Evolutionary conservation across 495 filamentous ascomycete species (phyloP), one percentile per base, ranked within the genome.

Genomic region (Lentithecium fluviatile): DNA sequence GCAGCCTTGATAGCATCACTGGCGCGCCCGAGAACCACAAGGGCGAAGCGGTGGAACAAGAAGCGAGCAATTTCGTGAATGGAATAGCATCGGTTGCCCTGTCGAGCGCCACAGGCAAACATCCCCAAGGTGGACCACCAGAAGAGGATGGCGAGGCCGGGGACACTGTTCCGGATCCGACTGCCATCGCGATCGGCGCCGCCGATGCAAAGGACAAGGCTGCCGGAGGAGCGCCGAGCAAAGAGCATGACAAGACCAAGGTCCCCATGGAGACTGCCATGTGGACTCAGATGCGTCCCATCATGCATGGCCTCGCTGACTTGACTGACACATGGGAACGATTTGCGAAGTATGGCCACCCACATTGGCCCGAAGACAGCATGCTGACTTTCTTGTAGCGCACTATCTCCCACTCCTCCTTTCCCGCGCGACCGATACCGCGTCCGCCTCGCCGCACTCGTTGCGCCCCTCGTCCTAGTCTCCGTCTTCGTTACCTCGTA

Each of bases 21-120:
- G 91, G 90, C 17, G 90, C 87, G 0, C 87, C 89, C 0, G 89
- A 95, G 73, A 88, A 86, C 54, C 84, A 91, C 70, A 87, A 91
- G 66, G 91, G 91, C 17, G 91, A 95, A 70, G 88, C 90, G 0
- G 89, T 90, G 5, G 91, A 96, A 69, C 82, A 87, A 59, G 91
- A 95, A 71, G 91, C 91, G 2, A 85, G 79, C 62, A 92, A 90
- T 64, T 85, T 96, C 60, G 83, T 94, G 34, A 86, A 85, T 61
- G 83, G 85, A 26, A 85, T 94, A 53, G 86, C 88, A 6, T 81
- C 80, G 2, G 83, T 95, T 8, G 88, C 88, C 0, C 75, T 94
- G 37, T 85, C 85, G 48, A 88, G 87, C 52, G 89, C 88, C 0
- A 83, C 86, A 0, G 90, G 88, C 0, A 91, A 91, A 67, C 70